Conservation (phyloP, 805 yeast genomes). For the Nakazawaea ernobii region DNA sequence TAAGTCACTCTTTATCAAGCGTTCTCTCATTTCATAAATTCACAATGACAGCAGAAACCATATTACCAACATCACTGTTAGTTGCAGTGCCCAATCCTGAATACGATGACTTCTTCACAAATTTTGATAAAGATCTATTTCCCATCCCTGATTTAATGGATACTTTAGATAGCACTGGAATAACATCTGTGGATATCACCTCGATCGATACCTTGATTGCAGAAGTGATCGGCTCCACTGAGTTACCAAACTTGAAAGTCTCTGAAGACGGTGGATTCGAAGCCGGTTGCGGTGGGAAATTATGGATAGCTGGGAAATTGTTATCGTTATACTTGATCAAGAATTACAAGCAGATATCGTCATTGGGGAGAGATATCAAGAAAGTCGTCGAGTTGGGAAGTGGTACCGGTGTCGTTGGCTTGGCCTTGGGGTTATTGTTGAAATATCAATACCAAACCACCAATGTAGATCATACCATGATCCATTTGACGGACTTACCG, state of each 20-base stretch:
- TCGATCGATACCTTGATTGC: conserved; percentile 2
- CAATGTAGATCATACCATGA: conserved; percentile 17
- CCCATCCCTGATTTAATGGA: conserved; percentile 6
- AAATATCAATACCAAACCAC: conserved; percentile 19
- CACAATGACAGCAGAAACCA: neutral
- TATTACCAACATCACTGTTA: neutral
- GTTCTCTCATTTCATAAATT: neutral
- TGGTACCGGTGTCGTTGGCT: conserved; percentile 55
- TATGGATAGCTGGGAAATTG: conserved; percentile 58
- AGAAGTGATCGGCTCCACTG: neutral
- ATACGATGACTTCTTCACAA: conserved; percentile 1
- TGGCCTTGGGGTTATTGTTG: conserved; percentile 24
- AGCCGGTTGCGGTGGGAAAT: conserved; percentile 57
- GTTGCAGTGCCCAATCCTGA: neutral
- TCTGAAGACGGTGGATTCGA: conserved; percentile 50
- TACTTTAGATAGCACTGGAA: conserved; percentile 6
- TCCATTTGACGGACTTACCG: conserved; percentile 45
- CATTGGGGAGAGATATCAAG: conserved; percentile 15
- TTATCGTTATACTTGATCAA: conserved; percentile 39
- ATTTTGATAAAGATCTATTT: conserved; percentile 1
- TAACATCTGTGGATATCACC: conserved; percentile 8
- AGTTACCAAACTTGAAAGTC: conserved; percentile 29
- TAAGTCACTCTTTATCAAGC: no score
- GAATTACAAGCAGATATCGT: conserved; percentile 16
- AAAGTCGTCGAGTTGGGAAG: conserved; percentile 48